Percentiles rank a stretch among this genome's conserved stretches.
These are phyloP conservation scores for Sordaria brevicollis DNA, from an alignment of 495 filamentous ascomycete genomes.

Conservation along the genomic window DNA sequence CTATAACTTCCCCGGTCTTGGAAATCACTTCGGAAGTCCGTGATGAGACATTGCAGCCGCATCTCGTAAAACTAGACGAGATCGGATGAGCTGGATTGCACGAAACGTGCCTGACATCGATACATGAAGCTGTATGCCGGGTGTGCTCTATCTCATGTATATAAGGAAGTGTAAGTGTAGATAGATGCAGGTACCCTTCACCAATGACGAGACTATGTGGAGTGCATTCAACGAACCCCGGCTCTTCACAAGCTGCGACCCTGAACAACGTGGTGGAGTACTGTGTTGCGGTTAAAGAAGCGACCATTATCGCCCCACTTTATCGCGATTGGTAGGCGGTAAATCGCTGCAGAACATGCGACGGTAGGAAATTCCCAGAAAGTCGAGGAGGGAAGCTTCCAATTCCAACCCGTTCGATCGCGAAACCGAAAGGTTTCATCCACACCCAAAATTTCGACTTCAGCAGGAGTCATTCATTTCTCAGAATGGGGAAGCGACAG, in stretches of 20 bases:
- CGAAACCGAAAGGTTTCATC: neutral
- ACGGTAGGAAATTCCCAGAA: conserved; percentile 8
- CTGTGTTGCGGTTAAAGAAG: neutral
- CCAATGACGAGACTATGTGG: neutral
- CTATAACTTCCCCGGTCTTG: neutral
- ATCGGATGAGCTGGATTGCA: neutral
- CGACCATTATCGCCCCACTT: conserved; percentile 5
- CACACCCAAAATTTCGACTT: neutral
- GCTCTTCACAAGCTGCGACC: neutral
- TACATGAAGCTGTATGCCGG: neutral
- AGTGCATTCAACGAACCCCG: neutral
- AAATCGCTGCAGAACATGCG: conserved; percentile 8
- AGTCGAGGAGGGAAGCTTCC: neutral
- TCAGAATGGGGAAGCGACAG: conserved; percentile 32
- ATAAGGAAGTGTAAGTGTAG: neutral
- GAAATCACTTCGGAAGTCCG: neutral
- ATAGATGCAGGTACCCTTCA: neutral
- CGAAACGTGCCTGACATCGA: neutral
- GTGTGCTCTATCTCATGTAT: neutral
- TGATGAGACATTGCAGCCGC: neutral
- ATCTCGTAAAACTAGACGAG: neutral
- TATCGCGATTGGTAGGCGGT: conserved; percentile 16
- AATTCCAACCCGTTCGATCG: neutral
- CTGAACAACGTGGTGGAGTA: neutral
- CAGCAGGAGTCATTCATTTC: neutral